phyloP scores from a whole-genome alignment of 441 rosid species.

The Adansonia gregorii region DNA sequence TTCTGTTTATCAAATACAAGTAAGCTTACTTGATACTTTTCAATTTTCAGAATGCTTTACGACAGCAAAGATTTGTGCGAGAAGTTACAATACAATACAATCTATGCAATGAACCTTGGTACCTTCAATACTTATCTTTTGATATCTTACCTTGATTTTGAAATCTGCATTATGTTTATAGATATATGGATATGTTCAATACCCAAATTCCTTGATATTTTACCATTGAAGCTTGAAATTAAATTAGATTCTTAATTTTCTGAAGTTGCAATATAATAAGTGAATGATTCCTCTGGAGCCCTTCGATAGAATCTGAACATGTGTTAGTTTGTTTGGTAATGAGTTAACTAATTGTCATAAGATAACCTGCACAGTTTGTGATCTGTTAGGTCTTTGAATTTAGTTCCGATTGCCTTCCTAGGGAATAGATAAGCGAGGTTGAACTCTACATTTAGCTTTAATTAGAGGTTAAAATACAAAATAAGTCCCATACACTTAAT shows the following conservation, averaged over 20 bases:
- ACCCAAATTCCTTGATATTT: not conserved
- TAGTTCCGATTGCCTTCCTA: not conserved
- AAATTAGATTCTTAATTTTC: constrained; percentile 5
- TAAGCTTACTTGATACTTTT: constrained; percentile 31
- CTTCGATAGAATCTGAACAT: not conserved
- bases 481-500: not conserved
- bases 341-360: not conserved
- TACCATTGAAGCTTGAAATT: not conserved
- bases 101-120: constrained; percentile 99
- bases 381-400: not conserved
- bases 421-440: constrained; percentile 6
- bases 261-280: not conserved
- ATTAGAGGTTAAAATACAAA: not conserved
- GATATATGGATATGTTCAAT: constrained; percentile 13
- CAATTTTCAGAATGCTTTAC: constrained; percentile 78
- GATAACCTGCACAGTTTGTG: constrained; percentile 2
- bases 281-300: not conserved
- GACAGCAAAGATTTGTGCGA: constrained; percentile 96
- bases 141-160: not conserved
- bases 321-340: not conserved
- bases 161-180: constrained; percentile 22
- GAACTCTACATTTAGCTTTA: not conserved
- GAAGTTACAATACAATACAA: constrained; percentile 99
- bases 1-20: constrained; percentile 13
- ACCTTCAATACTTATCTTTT: constrained; percentile 33